Evolutionary conservation across 2,329 filamentous ascomycete species (phyloP).

Genomic region (Coniochaeta hoffmannii): DNA sequence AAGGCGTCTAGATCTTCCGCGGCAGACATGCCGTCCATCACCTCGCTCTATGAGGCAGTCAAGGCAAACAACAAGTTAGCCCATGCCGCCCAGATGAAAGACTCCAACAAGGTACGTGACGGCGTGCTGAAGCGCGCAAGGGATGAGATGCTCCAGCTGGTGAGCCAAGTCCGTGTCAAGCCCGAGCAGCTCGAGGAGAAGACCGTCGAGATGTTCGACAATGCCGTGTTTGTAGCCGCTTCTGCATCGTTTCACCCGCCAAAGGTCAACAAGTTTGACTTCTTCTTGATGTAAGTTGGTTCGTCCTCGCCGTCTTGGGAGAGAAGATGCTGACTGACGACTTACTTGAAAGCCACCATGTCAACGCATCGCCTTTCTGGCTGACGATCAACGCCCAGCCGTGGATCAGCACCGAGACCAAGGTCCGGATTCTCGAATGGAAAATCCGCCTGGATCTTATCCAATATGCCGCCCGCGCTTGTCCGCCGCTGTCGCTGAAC

Average conservation of each 20-base stretch:
- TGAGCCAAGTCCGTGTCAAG: conserved; percentile 49
- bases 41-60: conserved; percentile 55
- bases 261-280: conserved; percentile 70
- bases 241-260: conserved; percentile 54
- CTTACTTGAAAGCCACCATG: conserved; percentile 64
- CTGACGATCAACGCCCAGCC: conserved; percentile 53
- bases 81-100: conserved; percentile 37
- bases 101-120: conserved; percentile 60
- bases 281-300: conserved; percentile 57
- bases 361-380: conserved; percentile 69
- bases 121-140: conserved; percentile 58
- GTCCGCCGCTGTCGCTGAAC: conserved; percentile 51
- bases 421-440: conserved; percentile 69
- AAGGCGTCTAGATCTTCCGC: conserved; percentile 25
- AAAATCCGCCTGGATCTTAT: conserved; percentile 70
- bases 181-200: conserved; percentile 48
- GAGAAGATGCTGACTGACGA: background rate
- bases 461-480: conserved; percentile 63
- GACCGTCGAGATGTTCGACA: conserved; percentile 61
- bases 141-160: conserved; percentile 55
- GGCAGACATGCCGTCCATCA: conserved; percentile 33
- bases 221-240: conserved; percentile 40
- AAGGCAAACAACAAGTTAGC: conserved; percentile 48
- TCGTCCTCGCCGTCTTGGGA: background rate
- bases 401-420: conserved; percentile 54